Base-by-base conservation (phyloP, 495 filamentous ascomycete genomes). In the Penicillium odoratum region DNA sequence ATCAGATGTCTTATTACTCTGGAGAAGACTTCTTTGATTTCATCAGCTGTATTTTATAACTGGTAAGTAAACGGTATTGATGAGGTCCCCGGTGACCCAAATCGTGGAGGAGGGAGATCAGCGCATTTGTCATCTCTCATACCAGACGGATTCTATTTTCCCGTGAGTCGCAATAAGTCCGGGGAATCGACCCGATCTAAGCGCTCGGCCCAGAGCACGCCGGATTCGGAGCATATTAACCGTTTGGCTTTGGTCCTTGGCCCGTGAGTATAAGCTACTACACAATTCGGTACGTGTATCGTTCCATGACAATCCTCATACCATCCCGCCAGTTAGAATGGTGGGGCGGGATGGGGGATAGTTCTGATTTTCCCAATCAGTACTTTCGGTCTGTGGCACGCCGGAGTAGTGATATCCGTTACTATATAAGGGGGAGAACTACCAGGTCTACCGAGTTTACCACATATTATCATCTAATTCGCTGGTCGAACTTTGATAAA, bases 71-170 rank as follows among this genome's bases (percentile, higher is more conserved):
- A 60, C 40, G 44, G 53, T 57, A 57, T 40, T 42, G 54, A 66
- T 63, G 59, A 58, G 53, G 48, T 49, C 51, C 51, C 64, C 71
- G 69, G 70, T 74, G 70, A 70, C 68, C 68, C 57, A 59, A 67
- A 68, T 67, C 69, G 69, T 71, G 71, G 74, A 51, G 51, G 36
- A 57, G 71, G 64, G 65, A 53, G 73, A 77, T 75, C 70, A 69
- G 69, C 73, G 53, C 52, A 70, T 75, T 77, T 75, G 72, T 74
- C 74, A 76, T 73, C 64, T 55, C 49, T 62, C 60, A 57, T 64
- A 68, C 65, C 67, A 69, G 65, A 69, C 74, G 74, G 74, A 73
- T 74, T 74, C 65, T 72, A 69, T 77, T 75, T 77, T 74, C 71
- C 74, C 71, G 72, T 60, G 34, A 50, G 21, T 38, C 47, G 46